phyloP scores from a whole-genome alignment of 2,329 filamentous ascomycete species.

The Colletotrichum sp. region DNA sequence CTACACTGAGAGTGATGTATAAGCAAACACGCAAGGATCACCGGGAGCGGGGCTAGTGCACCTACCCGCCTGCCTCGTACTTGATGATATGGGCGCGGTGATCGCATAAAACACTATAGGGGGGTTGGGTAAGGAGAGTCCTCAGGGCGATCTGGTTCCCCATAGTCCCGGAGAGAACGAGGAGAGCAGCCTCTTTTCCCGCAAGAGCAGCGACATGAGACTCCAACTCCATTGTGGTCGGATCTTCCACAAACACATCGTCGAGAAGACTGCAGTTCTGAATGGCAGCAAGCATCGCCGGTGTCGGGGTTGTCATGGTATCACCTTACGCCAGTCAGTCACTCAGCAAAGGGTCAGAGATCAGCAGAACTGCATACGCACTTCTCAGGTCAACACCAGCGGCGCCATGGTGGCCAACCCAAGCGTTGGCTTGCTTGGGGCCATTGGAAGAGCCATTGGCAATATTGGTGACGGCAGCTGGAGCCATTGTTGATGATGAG shows the following conservation, averaged over 20 bases:
- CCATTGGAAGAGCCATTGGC: background rate
- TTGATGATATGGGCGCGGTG: constrained; percentile 78
- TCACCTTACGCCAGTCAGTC: constrained; percentile 43
- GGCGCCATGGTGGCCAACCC: constrained; percentile 41
- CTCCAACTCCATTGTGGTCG: constrained; percentile 79
- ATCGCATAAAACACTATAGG: constrained; percentile 82
- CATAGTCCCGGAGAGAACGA: constrained; percentile 92
- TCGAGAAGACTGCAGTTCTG: constrained; percentile 77
- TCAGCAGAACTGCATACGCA: constrained; percentile 25
- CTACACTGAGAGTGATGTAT: constrained; percentile 59
- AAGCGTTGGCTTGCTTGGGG: constrained; percentile 26
- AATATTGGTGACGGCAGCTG: background rate
- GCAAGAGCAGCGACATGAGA: constrained; percentile 74
- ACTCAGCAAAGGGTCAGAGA: background rate
- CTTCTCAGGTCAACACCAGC: constrained; percentile 45
- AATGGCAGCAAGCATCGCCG: constrained; percentile 83
- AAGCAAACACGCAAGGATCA: background rate
- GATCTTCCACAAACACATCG: constrained; percentile 84
- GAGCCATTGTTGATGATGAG: background rate
- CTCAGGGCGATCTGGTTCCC: constrained; percentile 88
- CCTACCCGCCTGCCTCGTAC: constrained; percentile 67
- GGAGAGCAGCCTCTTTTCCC: constrained; percentile 76
- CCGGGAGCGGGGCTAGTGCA: background rate
- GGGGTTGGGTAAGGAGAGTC: constrained; percentile 78
- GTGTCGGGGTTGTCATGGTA: constrained; percentile 73